These are phyloP conservation scores for Delonix regia DNA, from an alignment of 306 rosid species.

Conservation along the genomic window DNA sequence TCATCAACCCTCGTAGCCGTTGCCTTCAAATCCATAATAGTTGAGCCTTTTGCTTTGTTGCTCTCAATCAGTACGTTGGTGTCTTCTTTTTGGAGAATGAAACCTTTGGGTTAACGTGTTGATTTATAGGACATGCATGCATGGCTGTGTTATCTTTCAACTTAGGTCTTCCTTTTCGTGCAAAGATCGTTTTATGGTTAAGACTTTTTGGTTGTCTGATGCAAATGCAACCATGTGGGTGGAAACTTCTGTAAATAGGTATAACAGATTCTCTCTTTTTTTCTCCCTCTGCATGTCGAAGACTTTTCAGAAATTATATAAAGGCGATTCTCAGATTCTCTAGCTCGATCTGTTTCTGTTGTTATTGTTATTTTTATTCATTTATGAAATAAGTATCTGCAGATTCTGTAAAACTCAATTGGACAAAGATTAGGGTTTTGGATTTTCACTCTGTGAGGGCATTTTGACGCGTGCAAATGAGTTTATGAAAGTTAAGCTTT, in stretches of 20 bases:
- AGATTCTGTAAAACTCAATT: not conserved
- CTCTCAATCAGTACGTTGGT: not conserved
- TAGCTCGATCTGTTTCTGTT: too few relatives aligned
- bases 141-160: conserved; percentile 32
- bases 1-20: conserved; percentile 7
- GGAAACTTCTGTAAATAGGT: conserved; percentile 30
- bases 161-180: conserved; percentile 12
- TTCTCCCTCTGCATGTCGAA: not conserved
- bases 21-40: conserved; percentile 25
- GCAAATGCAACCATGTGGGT: not conserved
- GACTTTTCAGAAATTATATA: not conserved
- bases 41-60: not conserved
- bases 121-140: not conserved
- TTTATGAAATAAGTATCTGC: too few relatives aligned
- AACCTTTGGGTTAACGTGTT: conserved; percentile 2
- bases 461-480: too few relatives aligned
- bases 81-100: not conserved
- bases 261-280: conserved; percentile 14
- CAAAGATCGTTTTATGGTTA: not conserved
- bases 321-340: not conserved
- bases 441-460: conserved; percentile 3
- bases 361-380: too few relatives aligned
- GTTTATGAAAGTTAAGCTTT: too few relatives aligned
- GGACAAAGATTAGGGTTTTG: conserved; percentile 11
- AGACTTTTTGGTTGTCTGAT: not conserved